Evolutionary conservation across 805 yeast species (phyloP).

Genomic region (Pichia rugopelliculosa): DNA sequence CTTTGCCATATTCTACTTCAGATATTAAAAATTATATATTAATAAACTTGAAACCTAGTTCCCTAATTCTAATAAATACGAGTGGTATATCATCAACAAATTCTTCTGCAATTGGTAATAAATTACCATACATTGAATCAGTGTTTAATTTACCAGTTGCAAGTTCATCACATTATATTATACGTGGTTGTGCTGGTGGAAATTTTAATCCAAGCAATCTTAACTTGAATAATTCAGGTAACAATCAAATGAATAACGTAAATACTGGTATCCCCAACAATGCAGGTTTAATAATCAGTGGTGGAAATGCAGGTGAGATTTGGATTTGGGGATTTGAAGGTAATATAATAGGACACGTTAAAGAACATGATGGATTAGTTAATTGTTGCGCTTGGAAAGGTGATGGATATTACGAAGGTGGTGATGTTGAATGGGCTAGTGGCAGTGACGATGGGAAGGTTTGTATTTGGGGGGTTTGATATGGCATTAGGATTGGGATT

Average conservation of each 20-base stretch:
- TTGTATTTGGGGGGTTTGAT: conserved; percentile 9
- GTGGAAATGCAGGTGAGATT: conserved; percentile 12
- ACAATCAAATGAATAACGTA: neutral
- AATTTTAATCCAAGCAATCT: neutral
- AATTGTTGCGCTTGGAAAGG: conserved; percentile 13
- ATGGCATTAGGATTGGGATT: neutral
- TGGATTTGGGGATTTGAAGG: conserved; percentile 16
- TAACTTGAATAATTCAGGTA: too few species aligned
- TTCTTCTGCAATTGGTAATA: neutral
- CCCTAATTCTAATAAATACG: conserved; percentile 9
- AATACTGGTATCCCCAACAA: neutral
- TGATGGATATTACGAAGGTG: conserved; percentile 1
- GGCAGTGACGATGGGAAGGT: conserved; percentile 13
- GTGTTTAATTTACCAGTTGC: conserved; percentile 10
- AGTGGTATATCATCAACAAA: conserved; percentile 2
- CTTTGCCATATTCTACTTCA: neutral
- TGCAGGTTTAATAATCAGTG: conserved; percentile 12
- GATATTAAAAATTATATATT: conserved; percentile 5
- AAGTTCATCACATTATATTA: conserved; percentile 10
- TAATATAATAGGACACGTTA: conserved; percentile 9
- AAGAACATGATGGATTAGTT: conserved; percentile 11
- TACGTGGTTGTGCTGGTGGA: conserved; percentile 14
- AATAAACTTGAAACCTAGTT: conserved; percentile 11
- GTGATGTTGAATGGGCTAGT: conserved; percentile 13
- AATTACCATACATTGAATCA: conserved; percentile 12